Conservation (phyloP, 176 grass and related monocot genomes). For the Paspalum notatum region DNA sequence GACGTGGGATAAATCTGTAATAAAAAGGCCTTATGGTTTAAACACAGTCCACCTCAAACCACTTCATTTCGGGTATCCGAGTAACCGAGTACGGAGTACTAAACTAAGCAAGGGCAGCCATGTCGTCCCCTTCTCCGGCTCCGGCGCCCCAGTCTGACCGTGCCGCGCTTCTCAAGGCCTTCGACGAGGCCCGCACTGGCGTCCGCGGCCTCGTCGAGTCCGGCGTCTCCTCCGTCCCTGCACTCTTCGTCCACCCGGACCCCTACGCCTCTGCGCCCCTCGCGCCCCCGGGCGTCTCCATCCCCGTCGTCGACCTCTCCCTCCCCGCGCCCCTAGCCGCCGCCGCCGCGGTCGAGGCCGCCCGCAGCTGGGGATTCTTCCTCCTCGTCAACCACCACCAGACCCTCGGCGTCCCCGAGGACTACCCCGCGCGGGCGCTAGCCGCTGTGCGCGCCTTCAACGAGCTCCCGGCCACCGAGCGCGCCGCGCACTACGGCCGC, state of each 20-base stretch:
- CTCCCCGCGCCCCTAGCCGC: conserved; percentile 42
- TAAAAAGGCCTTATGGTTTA: too few species aligned
- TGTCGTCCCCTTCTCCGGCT: conserved; percentile 36
- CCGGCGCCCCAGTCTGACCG: conserved; percentile 38
- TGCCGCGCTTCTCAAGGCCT: conserved; percentile 66
- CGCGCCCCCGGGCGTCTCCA: conserved; percentile 36
- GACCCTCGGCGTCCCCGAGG: conserved; percentile 42
- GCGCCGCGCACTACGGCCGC: conserved; percentile 68
- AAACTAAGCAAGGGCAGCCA: not conserved
- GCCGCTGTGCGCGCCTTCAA: conserved; percentile 73
- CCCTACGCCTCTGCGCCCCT: conserved; percentile 40
- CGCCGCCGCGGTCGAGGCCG: conserved; percentile 43
- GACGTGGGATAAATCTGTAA: too few species aligned
- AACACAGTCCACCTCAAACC: too few species aligned
- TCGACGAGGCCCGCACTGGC: conserved; percentile 78
- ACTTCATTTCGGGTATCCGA: too few species aligned
- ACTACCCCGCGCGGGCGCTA: conserved; percentile 43
- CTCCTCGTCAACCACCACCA: conserved; percentile 69
- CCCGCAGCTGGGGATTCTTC: conserved; percentile 79
- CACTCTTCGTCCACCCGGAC: conserved; percentile 54
- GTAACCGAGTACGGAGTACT: too few species aligned
- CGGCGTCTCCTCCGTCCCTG: conserved; percentile 54
- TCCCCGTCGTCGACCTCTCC: conserved; percentile 58
- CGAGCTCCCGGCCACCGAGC: conserved; percentile 63
- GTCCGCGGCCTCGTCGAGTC: conserved; percentile 84